Evolutionary conservation across 1,284 basidiomycete species (phyloP).

Genomic region (Cryptococcus floricola): DNA sequence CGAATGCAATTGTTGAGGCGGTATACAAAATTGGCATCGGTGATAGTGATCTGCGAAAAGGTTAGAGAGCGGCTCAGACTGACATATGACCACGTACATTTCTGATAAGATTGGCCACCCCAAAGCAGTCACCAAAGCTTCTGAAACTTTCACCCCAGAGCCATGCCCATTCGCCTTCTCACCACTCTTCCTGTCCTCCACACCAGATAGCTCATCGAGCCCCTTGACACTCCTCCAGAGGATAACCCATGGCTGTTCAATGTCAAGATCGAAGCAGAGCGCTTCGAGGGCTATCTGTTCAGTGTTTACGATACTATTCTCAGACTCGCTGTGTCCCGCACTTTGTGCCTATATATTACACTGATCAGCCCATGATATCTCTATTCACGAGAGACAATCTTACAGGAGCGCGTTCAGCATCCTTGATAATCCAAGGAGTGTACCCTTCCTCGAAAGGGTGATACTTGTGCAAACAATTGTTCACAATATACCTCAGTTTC

Average conservation of each 20-base stretch:
- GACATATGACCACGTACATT: conserved; percentile 15
- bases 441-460: conserved; percentile 6
- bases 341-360: not conserved
- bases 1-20: conserved; percentile 26
- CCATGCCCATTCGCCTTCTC: conserved; percentile 2
- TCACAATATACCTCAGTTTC: conserved; percentile 39
- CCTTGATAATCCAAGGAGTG: too few species aligned
- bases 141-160: conserved; percentile 14
- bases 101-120: conserved; percentile 34
- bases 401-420: too few species aligned
- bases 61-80: not conserved
- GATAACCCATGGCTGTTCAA: conserved; percentile 74
- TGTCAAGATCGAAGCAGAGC: conserved; percentile 84
- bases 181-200: not conserved
- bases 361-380: not conserved
- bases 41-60: conserved; percentile 14
- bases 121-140: conserved; percentile 18
- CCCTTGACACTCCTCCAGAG: conserved; percentile 60
- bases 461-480: conserved; percentile 33
- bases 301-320: conserved; percentile 66
- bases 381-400: too few species aligned
- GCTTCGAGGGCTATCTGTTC: conserved; percentile 83
- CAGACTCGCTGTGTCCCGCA: conserved; percentile 67
- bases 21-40: conserved; percentile 30
- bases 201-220: conserved; percentile 11